Percentiles rank a stretch among this genome's conserved stretches.
These are phyloP conservation scores for Hemisphaericaspora nanyangensis DNA, from an alignment of 805 yeast genomes.

Conservation along the genomic window DNA sequence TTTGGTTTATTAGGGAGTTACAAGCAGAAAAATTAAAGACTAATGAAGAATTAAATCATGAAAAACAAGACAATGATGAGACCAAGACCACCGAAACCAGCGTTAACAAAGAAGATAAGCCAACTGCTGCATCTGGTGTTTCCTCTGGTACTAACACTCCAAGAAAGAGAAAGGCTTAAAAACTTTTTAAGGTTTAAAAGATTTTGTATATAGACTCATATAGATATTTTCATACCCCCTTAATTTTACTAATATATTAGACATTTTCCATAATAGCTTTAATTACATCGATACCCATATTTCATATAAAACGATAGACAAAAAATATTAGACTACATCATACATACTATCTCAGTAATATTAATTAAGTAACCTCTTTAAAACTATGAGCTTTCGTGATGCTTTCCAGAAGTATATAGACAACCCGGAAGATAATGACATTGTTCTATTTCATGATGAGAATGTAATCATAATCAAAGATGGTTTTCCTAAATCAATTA, in stretches of 20 bases:
- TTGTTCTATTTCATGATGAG: constrained; percentile 47
- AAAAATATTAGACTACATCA: no score
- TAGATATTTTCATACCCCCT: no score
- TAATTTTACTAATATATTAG: no score
- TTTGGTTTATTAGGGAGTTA: constrained; percentile 84
- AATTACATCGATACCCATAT: no score
- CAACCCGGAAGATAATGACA: constrained; percentile 37
- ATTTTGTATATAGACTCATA: no score
- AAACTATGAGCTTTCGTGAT: constrained; percentile 43
- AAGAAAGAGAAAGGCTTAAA: constrained; percentile 17
- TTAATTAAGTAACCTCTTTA: no score
- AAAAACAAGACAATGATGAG: constrained; percentile 8
- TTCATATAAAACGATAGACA: no score
- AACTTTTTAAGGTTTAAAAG: not conserved
- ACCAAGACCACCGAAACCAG: not conserved
- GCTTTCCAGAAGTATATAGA: constrained; percentile 48
- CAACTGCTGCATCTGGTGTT: not conserved
- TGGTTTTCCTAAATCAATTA: constrained; percentile 56
- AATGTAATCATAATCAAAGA: constrained; percentile 57
- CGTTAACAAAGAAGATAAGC: not conserved
- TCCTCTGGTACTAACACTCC: constrained; percentile 6
- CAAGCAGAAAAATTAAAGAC: constrained; percentile 44
- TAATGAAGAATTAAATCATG: constrained; percentile 36
- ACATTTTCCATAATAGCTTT: no score
- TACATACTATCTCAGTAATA: no score